Base-by-base conservation (phyloP, 2,329 filamentous ascomycete species). In the Colletotrichum liaoningense region DNA sequence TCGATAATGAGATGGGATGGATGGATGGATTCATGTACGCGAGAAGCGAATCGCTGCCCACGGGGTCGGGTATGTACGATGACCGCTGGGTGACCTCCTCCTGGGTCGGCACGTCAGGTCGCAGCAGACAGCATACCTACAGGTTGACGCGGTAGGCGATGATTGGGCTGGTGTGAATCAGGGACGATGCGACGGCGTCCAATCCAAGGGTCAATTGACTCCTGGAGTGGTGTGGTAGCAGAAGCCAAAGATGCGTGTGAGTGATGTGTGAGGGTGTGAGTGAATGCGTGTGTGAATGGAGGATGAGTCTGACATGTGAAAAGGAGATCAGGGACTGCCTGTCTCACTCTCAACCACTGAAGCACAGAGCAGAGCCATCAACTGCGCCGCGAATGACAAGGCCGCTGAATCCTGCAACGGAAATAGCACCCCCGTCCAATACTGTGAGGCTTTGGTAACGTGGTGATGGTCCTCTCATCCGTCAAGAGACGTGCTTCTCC, bases 161-260 rank as follows among this genome's bases (percentile, higher is more conserved):
- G 70, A 70, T 70, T 73, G 70, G 59, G 12, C 42, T 46, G 28
- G 46, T 33, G 59, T 64, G 67, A 69, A 69, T 73, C 70, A 70
- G 70, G 67, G 66, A 64, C 46, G 58, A 56, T n/a, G 46, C 57
- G 22, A 59, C 49, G 59, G 28, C 59, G 26, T 54, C 66, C 54
- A 69, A 59, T 72, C 52, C 63, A 54, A 56, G 42, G 59, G 22
- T 63, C 38, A 54, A 69, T 72, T 63, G 65, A 69, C 69, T 69
- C 65, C 16, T 65, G 55, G 46, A 70, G 67, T 57, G 52, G 60
- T 56, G 70, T 69, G 66, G 58, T 19, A 30, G 30, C 42, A 52
- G 62, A 46, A 62, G 65, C 26, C 22, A 28, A 30, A 62, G 65
- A 24, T 22, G 24, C n/a, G 30, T 11, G 24, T 33, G 66, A 49